A percentile compares a stretch with the other conserved stretches of the same genome.
Conservation (phyloP, 805 yeast species). For the Metschnikowia vanudenii region DNA sequence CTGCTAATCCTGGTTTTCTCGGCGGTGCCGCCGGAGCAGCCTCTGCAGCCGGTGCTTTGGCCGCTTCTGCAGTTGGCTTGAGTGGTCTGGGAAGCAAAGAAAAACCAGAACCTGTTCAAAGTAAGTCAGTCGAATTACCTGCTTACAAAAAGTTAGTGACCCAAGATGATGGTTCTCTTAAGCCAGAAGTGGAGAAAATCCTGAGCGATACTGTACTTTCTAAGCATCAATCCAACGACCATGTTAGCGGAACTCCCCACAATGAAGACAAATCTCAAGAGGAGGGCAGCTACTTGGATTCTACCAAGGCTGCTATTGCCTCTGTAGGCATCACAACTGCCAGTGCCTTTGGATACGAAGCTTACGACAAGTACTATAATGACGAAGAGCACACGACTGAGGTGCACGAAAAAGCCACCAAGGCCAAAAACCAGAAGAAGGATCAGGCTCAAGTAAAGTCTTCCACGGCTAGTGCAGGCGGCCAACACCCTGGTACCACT, state of each 20-base stretch:
- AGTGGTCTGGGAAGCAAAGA: neutral
- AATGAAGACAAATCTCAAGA: neutral
- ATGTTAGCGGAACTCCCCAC: neutral
- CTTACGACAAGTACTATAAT: slow-evolving; percentile 17
- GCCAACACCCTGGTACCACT: neutral
- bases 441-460: too few species aligned
- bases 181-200: slow-evolving; percentile 9
- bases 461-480: too few species aligned
- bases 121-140: neutral
- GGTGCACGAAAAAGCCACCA: neutral
- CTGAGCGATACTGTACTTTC: slow-evolving; percentile 10
- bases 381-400: slow-evolving; percentile 7
- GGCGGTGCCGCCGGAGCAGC: slow-evolving; percentile 16
- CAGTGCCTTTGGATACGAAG: slow-evolving; percentile 22
- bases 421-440: neutral
- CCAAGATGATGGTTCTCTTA: neutral
- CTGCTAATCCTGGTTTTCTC: slow-evolving; percentile 12
- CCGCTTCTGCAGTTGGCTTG: slow-evolving; percentile 12
- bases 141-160: slow-evolving; percentile 1
- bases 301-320: slow-evolving; percentile 19
- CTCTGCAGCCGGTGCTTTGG: slow-evolving; percentile 20
- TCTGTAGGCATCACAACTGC: slow-evolving; percentile 26
- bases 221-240: slow-evolving; percentile 3
- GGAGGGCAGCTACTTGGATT: slow-evolving; percentile 11
- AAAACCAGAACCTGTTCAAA: neutral